Evolutionary conservation across 148 eudicot species (phyloP).

Genomic region (Amaranthus hypochondriacus): DNA sequence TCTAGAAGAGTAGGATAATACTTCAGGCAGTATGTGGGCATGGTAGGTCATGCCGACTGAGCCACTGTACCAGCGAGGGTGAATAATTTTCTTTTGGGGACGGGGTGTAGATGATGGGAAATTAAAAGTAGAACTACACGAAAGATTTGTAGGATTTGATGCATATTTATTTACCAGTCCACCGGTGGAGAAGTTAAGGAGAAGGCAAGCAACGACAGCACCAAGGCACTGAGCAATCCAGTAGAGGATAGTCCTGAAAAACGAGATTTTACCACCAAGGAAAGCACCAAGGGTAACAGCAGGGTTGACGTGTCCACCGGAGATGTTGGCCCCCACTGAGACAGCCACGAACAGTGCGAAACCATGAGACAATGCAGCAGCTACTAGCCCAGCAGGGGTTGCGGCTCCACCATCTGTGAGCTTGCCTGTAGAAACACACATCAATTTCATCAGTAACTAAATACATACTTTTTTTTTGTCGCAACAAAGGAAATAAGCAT

Average conservation of each 20-base stretch:
- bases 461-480: neutral
- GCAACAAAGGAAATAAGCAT: neutral
- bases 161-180: slow-evolving; percentile 40
- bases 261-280: slow-evolving; percentile 63
- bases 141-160: neutral
- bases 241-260: slow-evolving; percentile 42
- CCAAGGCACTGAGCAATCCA: slow-evolving; percentile 76
- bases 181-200: slow-evolving; percentile 62
- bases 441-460: slow-evolving; percentile 3
- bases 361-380: slow-evolving; percentile 66
- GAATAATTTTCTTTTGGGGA: no score
- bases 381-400: slow-evolving; percentile 63
- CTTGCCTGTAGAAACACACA: slow-evolving; percentile 36
- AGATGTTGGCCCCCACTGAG: slow-evolving; percentile 66
- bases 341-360: slow-evolving; percentile 73
- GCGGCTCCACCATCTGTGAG: slow-evolving; percentile 46
- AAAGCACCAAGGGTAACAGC: slow-evolving; percentile 78
- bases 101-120: neutral
- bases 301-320: slow-evolving; percentile 90
- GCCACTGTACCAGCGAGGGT: no score
- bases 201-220: slow-evolving; percentile 72
- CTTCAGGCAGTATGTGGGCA: no score
- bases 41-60: no score
- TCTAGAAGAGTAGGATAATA: no score
- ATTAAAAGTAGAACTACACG: neutral